These are phyloP conservation scores for Terfezia claveryi DNA, from an alignment of 495 filamentous ascomycete species.

Conservation along the genomic window DNA sequence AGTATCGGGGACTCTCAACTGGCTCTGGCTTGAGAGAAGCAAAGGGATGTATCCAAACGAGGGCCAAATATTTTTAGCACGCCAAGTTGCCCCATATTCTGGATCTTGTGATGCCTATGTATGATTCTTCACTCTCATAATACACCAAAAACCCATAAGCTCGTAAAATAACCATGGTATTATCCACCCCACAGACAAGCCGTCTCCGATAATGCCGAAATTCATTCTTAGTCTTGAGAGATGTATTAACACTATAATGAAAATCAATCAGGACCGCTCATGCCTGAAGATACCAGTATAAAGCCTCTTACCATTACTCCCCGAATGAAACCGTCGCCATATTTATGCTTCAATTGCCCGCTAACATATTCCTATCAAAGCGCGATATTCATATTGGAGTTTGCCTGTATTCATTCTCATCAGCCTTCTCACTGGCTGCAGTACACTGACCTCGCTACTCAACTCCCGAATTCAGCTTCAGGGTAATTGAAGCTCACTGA, in stretches of 20 bases:
- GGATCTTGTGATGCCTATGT: too few relatives aligned
- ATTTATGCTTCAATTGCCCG: constrained; percentile 54
- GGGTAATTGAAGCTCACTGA: constrained; percentile 66
- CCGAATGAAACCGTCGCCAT: constrained; percentile 91
- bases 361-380: constrained; percentile 84
- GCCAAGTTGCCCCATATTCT: too few relatives aligned
- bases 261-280: not conserved
- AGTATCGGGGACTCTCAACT: too few relatives aligned
- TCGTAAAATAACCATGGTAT: too few relatives aligned
- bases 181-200: too few relatives aligned
- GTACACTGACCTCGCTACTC: constrained; percentile 63
- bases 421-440: not conserved
- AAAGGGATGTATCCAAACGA: too few relatives aligned
- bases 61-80: too few relatives aligned
- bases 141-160: too few relatives aligned
- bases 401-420: constrained; percentile 34
- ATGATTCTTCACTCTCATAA: too few relatives aligned
- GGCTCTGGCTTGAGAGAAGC: too few relatives aligned
- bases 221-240: constrained; percentile 33
- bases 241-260: constrained; percentile 46
- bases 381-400: constrained; percentile 92
- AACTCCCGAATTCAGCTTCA: constrained; percentile 88
- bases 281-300: constrained; percentile 1
- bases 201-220: not conserved
- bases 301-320: constrained; percentile 60